Evolutionary conservation across 495 filamentous ascomycete genomes (phyloP).

Genomic region (Penicillium herquei): DNA sequence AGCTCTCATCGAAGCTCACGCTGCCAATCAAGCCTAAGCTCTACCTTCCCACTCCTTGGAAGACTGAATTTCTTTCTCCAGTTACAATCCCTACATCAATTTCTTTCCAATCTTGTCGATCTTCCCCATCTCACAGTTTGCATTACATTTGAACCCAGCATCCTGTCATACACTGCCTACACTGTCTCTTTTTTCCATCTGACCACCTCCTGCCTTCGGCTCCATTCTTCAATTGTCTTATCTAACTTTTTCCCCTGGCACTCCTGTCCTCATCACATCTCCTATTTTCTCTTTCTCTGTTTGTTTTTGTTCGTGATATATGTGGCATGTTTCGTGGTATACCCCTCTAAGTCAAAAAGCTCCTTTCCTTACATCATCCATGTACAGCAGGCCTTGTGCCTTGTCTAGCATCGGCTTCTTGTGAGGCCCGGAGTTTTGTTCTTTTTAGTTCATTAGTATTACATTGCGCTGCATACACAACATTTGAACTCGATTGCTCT

Average conservation of each 20-base stretch:
- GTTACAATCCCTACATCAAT: background rate
- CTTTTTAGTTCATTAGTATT: conserved; percentile 5
- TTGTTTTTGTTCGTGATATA: conserved; percentile 21
- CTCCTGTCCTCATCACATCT: conserved; percentile 12
- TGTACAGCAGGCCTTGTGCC: conserved; percentile 17
- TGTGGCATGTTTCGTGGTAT: conserved; percentile 34
- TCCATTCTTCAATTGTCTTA: conserved; percentile 8
- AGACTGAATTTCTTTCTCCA: conserved; percentile 15
- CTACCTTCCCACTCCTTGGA: background rate
- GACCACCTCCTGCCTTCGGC: conserved; percentile 3
- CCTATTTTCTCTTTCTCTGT: conserved; percentile 5
- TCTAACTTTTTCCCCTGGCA: background rate
- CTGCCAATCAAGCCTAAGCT: conserved; percentile 21
- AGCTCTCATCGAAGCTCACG: conserved; percentile 32
- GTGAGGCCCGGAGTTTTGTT: conserved; percentile 14
- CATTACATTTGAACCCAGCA: background rate
- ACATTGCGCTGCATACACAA: background rate
- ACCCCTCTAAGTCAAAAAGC: conserved; percentile 28
- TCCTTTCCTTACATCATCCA: conserved; percentile 10
- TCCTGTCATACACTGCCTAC: conserved; percentile 3
- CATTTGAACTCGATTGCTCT: background rate
- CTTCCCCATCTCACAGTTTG: background rate
- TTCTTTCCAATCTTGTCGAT: conserved; percentile 1
- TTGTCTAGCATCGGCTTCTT: conserved; percentile 10
- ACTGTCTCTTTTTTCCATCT: conserved; percentile 1